phyloP scores from a whole-genome alignment of 2,329 filamentous ascomycete species.

The Mycosphaerelloides madeirae region DNA sequence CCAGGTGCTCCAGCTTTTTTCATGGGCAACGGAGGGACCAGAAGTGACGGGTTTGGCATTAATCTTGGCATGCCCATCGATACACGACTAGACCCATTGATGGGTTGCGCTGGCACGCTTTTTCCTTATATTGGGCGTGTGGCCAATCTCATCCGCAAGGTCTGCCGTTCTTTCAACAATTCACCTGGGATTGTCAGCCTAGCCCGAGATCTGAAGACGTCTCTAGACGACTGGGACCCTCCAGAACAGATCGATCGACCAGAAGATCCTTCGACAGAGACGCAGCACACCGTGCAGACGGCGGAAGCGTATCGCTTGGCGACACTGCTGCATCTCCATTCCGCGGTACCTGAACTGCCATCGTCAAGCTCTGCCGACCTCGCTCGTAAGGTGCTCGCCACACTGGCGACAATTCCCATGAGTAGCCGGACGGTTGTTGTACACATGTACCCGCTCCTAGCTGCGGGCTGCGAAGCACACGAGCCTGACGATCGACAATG shows the following conservation, averaged over 20 bases:
- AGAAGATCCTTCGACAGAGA: constrained; percentile 58
- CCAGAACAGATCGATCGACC: constrained; percentile 56
- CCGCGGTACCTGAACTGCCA: constrained; percentile 64
- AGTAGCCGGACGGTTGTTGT: constrained; percentile 61
- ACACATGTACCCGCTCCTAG: constrained; percentile 65
- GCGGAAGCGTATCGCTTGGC: constrained; percentile 65
- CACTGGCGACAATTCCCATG: constrained; percentile 59
- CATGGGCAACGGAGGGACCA: constrained; percentile 18
- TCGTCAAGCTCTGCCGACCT: constrained; percentile 54
- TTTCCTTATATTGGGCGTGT: constrained; percentile 65
- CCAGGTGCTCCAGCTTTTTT: constrained; percentile 31
- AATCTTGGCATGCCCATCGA: constrained; percentile 38
- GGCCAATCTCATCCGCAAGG: constrained; percentile 60
- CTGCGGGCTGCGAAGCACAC: constrained; percentile 61
- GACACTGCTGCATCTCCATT: constrained; percentile 61
- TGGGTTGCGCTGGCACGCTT: constrained; percentile 64
- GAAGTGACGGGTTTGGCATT: constrained; percentile 32
- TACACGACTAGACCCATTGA: constrained; percentile 62
- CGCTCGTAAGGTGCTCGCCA: constrained; percentile 57
- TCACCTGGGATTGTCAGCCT: constrained; percentile 58
- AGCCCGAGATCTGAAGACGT: constrained; percentile 57
- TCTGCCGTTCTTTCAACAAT: constrained; percentile 53
- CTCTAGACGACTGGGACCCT: constrained; percentile 58
- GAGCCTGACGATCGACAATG: constrained; percentile 58
- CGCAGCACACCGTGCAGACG: constrained; percentile 61